Evolutionary conservation across 768 basidiomycete genomes (phyloP).

Genomic region (Mycena crocata): DNA sequence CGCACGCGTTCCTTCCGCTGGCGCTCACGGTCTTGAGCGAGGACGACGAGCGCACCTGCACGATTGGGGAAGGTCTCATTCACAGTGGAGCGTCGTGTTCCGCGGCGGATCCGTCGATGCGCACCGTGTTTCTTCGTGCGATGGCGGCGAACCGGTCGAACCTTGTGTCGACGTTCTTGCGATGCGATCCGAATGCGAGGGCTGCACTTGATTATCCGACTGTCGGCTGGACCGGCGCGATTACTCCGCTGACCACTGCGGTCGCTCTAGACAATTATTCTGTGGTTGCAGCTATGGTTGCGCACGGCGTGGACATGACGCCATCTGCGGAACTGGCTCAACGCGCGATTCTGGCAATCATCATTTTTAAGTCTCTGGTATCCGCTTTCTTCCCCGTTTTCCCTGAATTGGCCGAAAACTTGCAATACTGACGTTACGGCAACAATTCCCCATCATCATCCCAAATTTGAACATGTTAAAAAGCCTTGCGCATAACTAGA

Average conservation of each 20-base stretch:
- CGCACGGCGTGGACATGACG: too few species aligned
- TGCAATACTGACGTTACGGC: too few species aligned
- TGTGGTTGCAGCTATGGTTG: constrained; percentile 48
- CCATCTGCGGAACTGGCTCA: too few species aligned
- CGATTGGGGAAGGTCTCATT: constrained; percentile 54
- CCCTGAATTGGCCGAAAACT: too few species aligned
- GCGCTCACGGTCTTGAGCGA: constrained; percentile 51
- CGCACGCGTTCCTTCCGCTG: constrained; percentile 48
- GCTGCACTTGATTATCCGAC: constrained; percentile 52
- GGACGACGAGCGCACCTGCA: constrained; percentile 53
- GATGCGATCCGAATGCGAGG: constrained; percentile 52
- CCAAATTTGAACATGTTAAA: too few species aligned
- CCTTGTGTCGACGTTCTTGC: constrained; percentile 53
- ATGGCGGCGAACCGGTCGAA: constrained; percentile 49
- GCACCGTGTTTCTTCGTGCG: constrained; percentile 55
- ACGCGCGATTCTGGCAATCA: too few species aligned
- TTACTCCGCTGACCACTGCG: constrained; percentile 53
- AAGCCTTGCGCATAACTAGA: too few species aligned
- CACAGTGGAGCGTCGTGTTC: constrained; percentile 54
- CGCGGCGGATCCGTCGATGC: constrained; percentile 50
- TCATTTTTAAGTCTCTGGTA: too few species aligned
- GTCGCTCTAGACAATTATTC: constrained; percentile 46
- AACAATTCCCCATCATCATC: too few species aligned
- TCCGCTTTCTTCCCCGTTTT: too few species aligned
- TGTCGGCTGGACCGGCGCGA: constrained; percentile 36